phyloP scores from a whole-genome alignment of 2,329 filamentous ascomycete genomes.

The Exophiala viscosa region DNA sequence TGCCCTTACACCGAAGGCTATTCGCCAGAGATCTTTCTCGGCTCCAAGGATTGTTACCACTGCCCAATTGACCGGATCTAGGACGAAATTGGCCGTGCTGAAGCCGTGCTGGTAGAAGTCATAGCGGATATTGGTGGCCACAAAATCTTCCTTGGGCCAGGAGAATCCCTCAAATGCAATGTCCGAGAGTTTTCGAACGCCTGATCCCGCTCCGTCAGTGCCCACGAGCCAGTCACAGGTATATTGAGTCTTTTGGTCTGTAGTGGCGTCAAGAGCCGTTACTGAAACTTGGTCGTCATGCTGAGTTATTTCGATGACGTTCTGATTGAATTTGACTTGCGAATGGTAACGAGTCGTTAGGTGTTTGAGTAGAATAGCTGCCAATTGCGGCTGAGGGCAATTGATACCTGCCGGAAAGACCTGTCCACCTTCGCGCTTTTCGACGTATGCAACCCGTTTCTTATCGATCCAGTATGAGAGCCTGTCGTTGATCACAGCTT shows the following conservation, averaged over 20 bases:
- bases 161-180: constrained; percentile 23
- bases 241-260: constrained; percentile 14
- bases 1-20: constrained; percentile 38
- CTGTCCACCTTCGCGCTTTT: constrained; percentile 38
- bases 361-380: constrained; percentile 15
- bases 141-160: constrained; percentile 23
- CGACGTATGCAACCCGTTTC: constrained; percentile 18
- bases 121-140: constrained; percentile 20
- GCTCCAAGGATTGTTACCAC: constrained; percentile 31
- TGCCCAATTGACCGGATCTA: constrained; percentile 29
- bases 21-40: constrained; percentile 39
- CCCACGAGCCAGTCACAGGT: constrained; percentile 21
- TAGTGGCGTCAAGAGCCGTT: constrained; percentile 9
- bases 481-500: constrained; percentile 22
- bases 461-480: constrained; percentile 20
- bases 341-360: constrained; percentile 18
- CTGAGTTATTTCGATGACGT: constrained; percentile 13
- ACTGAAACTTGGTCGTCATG: constrained; percentile 10
- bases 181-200: constrained; percentile 17
- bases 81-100: constrained; percentile 17
- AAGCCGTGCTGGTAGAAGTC: constrained; percentile 23
- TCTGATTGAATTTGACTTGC: constrained; percentile 18
- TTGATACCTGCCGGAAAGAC: constrained; percentile 41
- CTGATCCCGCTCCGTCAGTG: constrained; percentile 17
- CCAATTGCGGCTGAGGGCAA: constrained; percentile 19